Percentiles rank a stretch among this genome's conserved stretches.
Evolutionary conservation across 192 early-diverging fungal species (phyloP).

Genomic region (Paraglomus occultum): DNA sequence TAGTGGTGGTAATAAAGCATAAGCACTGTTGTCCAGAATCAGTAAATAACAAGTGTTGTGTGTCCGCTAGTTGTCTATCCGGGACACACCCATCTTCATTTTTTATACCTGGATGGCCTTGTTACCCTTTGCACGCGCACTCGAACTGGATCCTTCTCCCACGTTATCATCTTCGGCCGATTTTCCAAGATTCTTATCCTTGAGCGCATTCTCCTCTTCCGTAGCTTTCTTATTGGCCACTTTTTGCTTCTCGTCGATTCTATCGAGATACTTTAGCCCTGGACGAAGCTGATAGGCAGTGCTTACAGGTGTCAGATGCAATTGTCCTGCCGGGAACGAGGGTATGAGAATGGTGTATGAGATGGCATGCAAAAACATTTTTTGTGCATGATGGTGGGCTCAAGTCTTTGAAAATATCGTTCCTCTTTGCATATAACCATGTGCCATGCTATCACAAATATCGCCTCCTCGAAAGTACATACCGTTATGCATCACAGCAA

Average conservation of each 20-base stretch:
- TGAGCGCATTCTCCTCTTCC: constrained; percentile 56
- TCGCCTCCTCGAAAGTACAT: constrained; percentile 2
- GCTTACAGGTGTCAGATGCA: constrained; percentile 82
- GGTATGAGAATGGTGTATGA: background rate
- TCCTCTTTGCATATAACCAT: too few relatives aligned
- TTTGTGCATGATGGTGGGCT: too few relatives aligned
- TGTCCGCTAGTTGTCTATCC: background rate
- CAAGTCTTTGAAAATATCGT: too few relatives aligned
- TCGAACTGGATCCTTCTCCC: constrained; percentile 36
- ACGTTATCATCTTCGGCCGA: constrained; percentile 37
- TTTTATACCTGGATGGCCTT: background rate
- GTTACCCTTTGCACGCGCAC: background rate
- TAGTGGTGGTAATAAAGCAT: background rate
- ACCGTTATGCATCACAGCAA: constrained; percentile 76
- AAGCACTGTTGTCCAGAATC: background rate
- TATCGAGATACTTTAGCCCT: constrained; percentile 86
- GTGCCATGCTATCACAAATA: too few relatives aligned
- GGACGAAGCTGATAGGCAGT: constrained; percentile 83
- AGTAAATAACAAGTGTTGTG: background rate
- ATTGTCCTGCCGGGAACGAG: constrained; percentile 52
- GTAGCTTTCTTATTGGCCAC: constrained; percentile 69
- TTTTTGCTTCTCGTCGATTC: constrained; percentile 81
- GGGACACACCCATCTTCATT: background rate
- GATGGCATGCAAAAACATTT: too few relatives aligned
- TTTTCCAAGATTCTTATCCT: constrained; percentile 38